A percentile compares a stretch with the other conserved stretches of the same genome.
phyloP scores from a whole-genome alignment of 2,329 filamentous ascomycete species.

The Hypoxylon sp. region DNA sequence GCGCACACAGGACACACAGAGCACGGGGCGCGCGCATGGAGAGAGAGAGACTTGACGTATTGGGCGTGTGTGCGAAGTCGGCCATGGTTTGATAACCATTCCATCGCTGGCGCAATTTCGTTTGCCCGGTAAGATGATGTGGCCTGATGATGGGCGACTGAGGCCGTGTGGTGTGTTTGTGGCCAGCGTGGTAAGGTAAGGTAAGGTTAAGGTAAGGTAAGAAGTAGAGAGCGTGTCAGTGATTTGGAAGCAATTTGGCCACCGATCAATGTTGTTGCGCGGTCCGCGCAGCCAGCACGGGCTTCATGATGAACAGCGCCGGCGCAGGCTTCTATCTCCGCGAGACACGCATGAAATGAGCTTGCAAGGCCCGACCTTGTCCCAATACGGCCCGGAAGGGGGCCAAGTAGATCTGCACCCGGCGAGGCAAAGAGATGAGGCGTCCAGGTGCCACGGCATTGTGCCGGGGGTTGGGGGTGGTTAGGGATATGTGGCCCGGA shows the following conservation, averaged over 20 bases:
- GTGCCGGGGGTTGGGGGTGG: conserved; percentile 14
- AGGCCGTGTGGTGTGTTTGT: conserved; percentile 32
- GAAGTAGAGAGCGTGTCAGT: background rate
- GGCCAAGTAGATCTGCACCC: conserved; percentile 37
- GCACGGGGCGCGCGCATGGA: conserved; percentile 14
- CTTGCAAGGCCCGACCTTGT: conserved; percentile 42
- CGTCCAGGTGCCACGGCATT: conserved; percentile 40
- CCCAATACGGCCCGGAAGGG: conserved; percentile 22
- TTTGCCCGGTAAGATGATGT: conserved; percentile 42
- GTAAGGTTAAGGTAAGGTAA: background rate
- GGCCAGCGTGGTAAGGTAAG: conserved; percentile 23
- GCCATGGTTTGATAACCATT: conserved; percentile 32
- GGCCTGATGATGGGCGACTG: conserved; percentile 38
- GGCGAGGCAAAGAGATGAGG: conserved; percentile 43
- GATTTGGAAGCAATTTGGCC: conserved; percentile 1
- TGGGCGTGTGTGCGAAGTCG: conserved; percentile 24
- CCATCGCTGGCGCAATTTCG: conserved; percentile 24
- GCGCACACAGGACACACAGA: conserved; percentile 9
- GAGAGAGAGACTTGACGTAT: conserved; percentile 13
- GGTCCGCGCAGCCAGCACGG: conserved; percentile 12
- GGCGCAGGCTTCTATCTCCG: conserved; percentile 25
- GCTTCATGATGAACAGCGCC: conserved; percentile 23
- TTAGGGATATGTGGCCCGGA: conserved; percentile 33
- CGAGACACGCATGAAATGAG: conserved; percentile 34
- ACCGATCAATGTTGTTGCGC: conserved; percentile 4